phyloP scores from a whole-genome alignment of 169 alveolate species.

The Plasmodium gonderi region DNA sequence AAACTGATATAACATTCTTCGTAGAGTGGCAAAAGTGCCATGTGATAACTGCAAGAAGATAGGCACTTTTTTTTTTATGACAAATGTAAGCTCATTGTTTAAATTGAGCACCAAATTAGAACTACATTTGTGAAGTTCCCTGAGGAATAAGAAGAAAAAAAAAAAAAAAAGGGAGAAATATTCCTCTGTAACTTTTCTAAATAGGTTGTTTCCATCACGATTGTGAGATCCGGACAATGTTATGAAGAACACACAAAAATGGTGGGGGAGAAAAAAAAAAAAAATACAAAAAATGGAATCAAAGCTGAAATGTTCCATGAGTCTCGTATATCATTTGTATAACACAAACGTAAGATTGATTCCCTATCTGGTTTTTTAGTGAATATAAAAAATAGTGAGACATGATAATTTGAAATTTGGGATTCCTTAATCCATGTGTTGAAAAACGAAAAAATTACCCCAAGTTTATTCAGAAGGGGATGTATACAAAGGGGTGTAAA shows the following conservation, averaged over 20 bases:
- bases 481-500: no score
- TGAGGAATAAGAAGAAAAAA: no score
- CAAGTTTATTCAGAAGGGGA: no score
- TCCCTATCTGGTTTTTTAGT: no score
- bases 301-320: neutral
- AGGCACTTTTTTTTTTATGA: neutral
- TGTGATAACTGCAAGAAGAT: neutral
- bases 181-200: no score
- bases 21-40: neutral
- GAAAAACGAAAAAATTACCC: no score
- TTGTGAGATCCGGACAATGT: neutral
- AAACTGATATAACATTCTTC: neutral
- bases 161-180: neutral
- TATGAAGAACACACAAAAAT: neutral
- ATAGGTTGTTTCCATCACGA: neutral
- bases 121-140: neutral
- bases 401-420: no score
- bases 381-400: no score
- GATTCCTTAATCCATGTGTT: no score
- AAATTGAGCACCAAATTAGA: neutral
- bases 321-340: neutral
- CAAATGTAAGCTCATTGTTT: neutral
- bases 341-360: neutral
- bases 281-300: neutral
- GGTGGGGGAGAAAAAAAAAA: neutral